These are phyloP conservation scores for Backusella morwellensis DNA, from an alignment of 192 early-diverging fungal genomes.

Conservation along the genomic window DNA sequence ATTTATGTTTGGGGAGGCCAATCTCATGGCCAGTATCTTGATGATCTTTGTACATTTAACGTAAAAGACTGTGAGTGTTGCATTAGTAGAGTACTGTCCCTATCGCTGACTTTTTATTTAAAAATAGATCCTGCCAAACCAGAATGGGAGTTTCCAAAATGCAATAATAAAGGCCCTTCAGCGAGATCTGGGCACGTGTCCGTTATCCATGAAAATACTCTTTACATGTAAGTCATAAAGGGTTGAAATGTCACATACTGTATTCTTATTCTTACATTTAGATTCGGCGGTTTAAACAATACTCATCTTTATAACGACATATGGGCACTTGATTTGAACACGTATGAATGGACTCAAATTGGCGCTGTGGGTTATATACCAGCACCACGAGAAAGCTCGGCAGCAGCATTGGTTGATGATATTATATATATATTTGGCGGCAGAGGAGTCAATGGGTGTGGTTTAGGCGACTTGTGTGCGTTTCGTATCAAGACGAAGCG, in stretches of 20 bases:
- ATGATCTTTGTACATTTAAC: slow-evolving; percentile 50
- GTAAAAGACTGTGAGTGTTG: slow-evolving; percentile 40
- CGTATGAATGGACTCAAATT: slow-evolving; percentile 41
- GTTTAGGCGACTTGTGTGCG: slow-evolving; percentile 48
- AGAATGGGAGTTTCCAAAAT: slow-evolving; percentile 19
- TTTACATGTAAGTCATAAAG: slow-evolving; percentile 23
- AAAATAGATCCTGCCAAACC: slow-evolving; percentile 14
- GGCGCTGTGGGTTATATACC: slow-evolving; percentile 44
- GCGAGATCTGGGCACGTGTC: slow-evolving; percentile 24
- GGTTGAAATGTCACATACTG: neutral
- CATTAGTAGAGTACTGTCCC: neutral
- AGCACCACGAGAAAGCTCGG: slow-evolving; percentile 37
- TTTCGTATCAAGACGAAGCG: slow-evolving; percentile 48
- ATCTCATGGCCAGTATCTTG: slow-evolving; percentile 35
- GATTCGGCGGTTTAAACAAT: slow-evolving; percentile 55
- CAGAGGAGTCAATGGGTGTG: slow-evolving; percentile 36
- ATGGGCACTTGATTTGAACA: slow-evolving; percentile 50
- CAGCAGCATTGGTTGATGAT: slow-evolving; percentile 39
- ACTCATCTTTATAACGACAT: slow-evolving; percentile 53
- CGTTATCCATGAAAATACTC: slow-evolving; percentile 22
- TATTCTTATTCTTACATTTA: slow-evolving; percentile 9
- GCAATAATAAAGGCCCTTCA: slow-evolving; percentile 21
- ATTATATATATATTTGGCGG: slow-evolving; percentile 59
- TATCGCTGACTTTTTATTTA: neutral
- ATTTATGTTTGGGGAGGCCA: slow-evolving; percentile 53